Base-by-base conservation (phyloP, 2,329 filamentous ascomycete genomes). In the Lojkania enalia region DNA sequence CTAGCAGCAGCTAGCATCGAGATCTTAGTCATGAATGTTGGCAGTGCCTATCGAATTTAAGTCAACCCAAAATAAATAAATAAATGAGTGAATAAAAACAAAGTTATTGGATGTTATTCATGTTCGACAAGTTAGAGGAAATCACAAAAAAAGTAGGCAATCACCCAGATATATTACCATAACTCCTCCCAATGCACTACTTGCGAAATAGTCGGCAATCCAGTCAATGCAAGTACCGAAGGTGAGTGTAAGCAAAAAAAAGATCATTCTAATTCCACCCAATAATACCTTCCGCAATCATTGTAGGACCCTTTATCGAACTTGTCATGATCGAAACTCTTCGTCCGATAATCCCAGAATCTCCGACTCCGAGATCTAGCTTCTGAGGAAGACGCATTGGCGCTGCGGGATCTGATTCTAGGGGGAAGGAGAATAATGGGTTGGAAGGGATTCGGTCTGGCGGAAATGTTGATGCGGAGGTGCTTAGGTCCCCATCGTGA, bases 321-420 rank as follows among this genome's bases (percentile, higher is more conserved):
- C 55, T 52, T 0, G 44, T 60, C 61, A 69, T 60, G 0, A 69
- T 50, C 2, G 61, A 63, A 0, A 69, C 49, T 15, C 60, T 57
- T n/a, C 66, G 49, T 12, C 66, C 66, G 7, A 69, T 57, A n/a
- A 69, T 61, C 0, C 66, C 66, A 2, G 35, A 44, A 13, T 63
- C 61, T 3, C 66, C 60, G 6, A 69, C 66, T 2, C 63, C 60
- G 13, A 68, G 53, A 11, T 67, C 44, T 5, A 69, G 41, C 37
- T 35, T 53, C 30, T 59, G 48, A 12, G 56, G 39, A 13, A 69
- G 35, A 13, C 57, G 40, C 47, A 60, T 52, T 0, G 40, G 41
- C 7, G 44, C 30, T 3, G 13, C 29, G 5, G 19, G 9, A 20
- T 36, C 31, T 3, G 41, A 15, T 1, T 55, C 42, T 2, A 69